Percentiles rank a stretch among this genome's conserved stretches.
Evolutionary conservation across 495 filamentous ascomycete species (phyloP).

Genomic region (Neurospora sp.): DNA sequence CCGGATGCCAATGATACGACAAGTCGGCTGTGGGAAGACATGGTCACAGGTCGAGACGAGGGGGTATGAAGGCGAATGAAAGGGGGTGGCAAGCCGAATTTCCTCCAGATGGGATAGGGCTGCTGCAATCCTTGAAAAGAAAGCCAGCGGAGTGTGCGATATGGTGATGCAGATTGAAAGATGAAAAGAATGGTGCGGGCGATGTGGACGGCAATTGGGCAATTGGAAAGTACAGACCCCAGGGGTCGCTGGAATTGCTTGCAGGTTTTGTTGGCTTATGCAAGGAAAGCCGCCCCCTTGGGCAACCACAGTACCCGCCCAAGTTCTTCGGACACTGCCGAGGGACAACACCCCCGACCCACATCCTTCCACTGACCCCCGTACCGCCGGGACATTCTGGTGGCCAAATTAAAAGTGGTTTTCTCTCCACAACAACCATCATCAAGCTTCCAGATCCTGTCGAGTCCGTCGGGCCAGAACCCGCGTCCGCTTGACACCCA

Average conservation of each 20-base stretch:
- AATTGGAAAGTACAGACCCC: background rate
- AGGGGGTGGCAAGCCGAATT: background rate
- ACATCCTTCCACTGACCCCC: background rate
- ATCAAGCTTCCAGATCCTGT: background rate
- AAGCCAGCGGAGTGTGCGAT: background rate
- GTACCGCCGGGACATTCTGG: background rate
- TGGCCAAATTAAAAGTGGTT: background rate
- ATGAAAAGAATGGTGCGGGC: background rate
- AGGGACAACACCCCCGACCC: background rate
- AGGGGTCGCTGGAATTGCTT: background rate
- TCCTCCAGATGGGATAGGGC: background rate
- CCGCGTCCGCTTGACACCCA: background rate
- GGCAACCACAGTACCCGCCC: background rate
- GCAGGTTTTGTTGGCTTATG: background rate
- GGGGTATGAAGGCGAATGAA: background rate
- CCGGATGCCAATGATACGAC: background rate
- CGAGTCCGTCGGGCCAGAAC: background rate
- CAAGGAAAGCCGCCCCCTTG: background rate
- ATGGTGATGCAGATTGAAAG: background rate
- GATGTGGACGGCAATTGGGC: background rate
- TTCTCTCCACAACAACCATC: background rate
- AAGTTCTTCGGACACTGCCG: background rate
- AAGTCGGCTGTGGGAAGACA: background rate
- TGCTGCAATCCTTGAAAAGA: background rate
- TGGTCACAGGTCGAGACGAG: background rate